Conservation (phyloP, 176 grass and related monocot genomes). For the Triticum aestivum region DNA sequence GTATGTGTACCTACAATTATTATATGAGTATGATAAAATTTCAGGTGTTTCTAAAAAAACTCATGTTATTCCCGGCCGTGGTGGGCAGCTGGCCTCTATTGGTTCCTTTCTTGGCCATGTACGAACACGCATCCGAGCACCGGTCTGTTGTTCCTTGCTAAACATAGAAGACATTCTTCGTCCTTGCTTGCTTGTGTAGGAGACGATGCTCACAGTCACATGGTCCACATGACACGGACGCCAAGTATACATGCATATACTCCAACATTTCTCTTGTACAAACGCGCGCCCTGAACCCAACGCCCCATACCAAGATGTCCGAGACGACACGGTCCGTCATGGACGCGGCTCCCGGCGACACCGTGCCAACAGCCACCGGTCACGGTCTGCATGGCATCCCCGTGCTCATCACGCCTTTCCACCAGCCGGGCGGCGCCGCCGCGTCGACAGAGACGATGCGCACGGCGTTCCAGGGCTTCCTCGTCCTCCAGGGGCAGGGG, state of each 20-base stretch:
- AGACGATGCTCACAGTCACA: neutral
- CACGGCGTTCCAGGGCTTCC: conserved; percentile 23
- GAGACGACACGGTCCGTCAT: neutral
- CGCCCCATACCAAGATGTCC: too few relatives aligned
- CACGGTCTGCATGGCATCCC: conserved; percentile 1
- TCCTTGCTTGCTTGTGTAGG: neutral
- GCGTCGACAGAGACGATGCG: neutral
- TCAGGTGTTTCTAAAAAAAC: too few relatives aligned
- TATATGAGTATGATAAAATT: too few relatives aligned
- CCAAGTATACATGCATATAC: neutral
- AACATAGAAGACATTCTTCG: neutral
- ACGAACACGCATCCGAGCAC: neutral
- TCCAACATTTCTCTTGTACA: neutral
- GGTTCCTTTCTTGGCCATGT: neutral
- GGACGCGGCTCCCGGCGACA: conserved; percentile 5
- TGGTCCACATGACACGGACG: neutral
- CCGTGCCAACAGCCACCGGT: neutral
- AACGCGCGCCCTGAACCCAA: neutral
- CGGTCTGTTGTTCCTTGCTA: neutral
- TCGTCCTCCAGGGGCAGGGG: neutral
- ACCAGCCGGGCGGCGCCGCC: neutral
- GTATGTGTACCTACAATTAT: too few relatives aligned
- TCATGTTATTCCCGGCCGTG: too few relatives aligned
- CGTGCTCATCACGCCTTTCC: conserved; percentile 7
- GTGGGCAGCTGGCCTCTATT: neutral